Base-by-base conservation (phyloP, 345 rosid species). In the Salix purpurea region DNA sequence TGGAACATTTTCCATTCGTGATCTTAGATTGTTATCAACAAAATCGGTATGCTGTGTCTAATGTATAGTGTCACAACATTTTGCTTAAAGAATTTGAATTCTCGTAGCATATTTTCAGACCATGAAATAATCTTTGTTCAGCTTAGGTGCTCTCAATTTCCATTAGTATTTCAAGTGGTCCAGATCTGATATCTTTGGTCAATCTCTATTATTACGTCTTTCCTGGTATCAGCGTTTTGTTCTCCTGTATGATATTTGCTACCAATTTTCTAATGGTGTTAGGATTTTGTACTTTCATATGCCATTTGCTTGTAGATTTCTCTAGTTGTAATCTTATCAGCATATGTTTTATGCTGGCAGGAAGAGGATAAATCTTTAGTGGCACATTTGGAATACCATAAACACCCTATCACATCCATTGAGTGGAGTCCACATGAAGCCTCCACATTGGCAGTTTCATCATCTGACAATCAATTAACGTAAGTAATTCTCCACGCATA, bases 401-500 rank as follows among this genome's bases (percentile, higher is more conserved):
- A 92, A 75, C 87, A 79, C 76, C 97, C 97, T 0, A 82, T 96
- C 56, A 96, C 99, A n/a, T 96, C 98, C 16, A 92, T 96, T 8
- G 95, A 96, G 75, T 93, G 99, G 99, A 91, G 97, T 68, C 93
- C 92, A 16, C 92, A 91, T 65, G 99, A 96, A 84, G 86, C 93
- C 50, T 96, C 98, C 24, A 87, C 89, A 21, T 81, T 96, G 77
- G 97, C 97, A 77, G 97, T 93, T 73, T 80, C 99, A 64, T 96
- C 97, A 5, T 75, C 92, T 6, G 99, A 96, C 85, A 87, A 92
- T 83, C 98, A 93, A 83, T 84, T 96, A 67, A 92, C 95, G 99
- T 96, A 81, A 84, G 97, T 86, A 58, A 13, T 28, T 10, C 4
- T 58, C 13, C 28, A 58, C 23, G 2, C 66, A 66, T 64, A 50